Conservation (phyloP, 768 basidiomycete species). For the Russula virescens region DNA sequence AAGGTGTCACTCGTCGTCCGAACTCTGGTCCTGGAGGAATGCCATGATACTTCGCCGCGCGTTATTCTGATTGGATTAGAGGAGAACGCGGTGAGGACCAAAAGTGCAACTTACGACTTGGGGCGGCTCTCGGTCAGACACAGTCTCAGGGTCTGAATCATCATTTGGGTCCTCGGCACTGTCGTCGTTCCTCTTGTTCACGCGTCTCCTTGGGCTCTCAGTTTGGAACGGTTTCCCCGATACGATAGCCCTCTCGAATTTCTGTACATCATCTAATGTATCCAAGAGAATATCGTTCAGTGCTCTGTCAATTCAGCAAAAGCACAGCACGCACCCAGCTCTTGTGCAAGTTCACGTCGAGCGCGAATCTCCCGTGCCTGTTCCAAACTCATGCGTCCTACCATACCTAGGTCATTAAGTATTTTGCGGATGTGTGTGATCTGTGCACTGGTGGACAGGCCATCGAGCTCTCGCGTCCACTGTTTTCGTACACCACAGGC, state of each 20-base stretch:
- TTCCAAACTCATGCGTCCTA: constrained; percentile 66
- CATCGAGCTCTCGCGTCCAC: constrained; percentile 71
- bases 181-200: constrained; percentile 21
- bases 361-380: constrained; percentile 73
- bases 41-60: constrained; percentile 60
- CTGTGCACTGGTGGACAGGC: constrained; percentile 51
- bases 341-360: constrained; percentile 69
- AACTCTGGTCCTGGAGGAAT: constrained; percentile 65
- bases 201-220: constrained; percentile 20
- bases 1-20: constrained; percentile 45
- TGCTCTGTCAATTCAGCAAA: background rate
- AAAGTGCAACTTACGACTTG: constrained; percentile 1
- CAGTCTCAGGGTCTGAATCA: constrained; percentile 31
- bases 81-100: background rate
- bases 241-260: constrained; percentile 53
- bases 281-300: background rate
- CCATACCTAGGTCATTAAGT: constrained; percentile 73
- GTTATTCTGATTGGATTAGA: constrained; percentile 32
- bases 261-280: constrained; percentile 63
- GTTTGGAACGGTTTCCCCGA: constrained; percentile 30
- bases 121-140: constrained; percentile 4
- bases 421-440: constrained; percentile 60
- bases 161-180: constrained; percentile 32
- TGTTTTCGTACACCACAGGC: constrained; percentile 75
- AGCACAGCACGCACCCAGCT: constrained; percentile 52